Evolutionary conservation across 2,329 filamentous ascomycete species (phyloP).

Genomic region (Calycina herbarum): DNA sequence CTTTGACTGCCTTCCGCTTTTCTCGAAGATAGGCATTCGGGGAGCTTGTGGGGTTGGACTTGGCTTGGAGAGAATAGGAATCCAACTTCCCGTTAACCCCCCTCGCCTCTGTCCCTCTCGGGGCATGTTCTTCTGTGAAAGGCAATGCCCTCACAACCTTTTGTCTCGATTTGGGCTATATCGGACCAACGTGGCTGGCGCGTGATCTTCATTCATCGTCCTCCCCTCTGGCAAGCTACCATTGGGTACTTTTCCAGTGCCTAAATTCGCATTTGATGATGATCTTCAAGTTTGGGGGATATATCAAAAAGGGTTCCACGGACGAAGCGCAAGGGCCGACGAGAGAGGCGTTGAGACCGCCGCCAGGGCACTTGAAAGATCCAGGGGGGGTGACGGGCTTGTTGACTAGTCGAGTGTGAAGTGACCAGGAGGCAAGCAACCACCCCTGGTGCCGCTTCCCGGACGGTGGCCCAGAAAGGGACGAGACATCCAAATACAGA

Average conservation of each 20-base stretch:
- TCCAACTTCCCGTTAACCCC: slow-evolving; percentile 18
- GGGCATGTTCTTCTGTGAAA: slow-evolving; percentile 16
- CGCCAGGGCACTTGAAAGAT: slow-evolving; percentile 8
- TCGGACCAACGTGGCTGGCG: slow-evolving; percentile 34
- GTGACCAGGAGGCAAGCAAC: slow-evolving; percentile 21
- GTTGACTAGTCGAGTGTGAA: background rate
- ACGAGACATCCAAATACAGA: slow-evolving; percentile 25
- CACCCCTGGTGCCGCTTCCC: slow-evolving; percentile 28
- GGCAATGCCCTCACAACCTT: slow-evolving; percentile 22
- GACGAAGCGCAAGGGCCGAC: slow-evolving; percentile 15
- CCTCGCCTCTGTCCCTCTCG: slow-evolving; percentile 19
- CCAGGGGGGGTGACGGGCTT: background rate
- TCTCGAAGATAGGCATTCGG: slow-evolving; percentile 22
- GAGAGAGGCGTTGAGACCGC: slow-evolving; percentile 15
- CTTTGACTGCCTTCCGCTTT: slow-evolving; percentile 34
- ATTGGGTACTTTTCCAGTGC: slow-evolving; percentile 22
- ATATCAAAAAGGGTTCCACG: slow-evolving; percentile 34
- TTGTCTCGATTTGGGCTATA: slow-evolving; percentile 16
- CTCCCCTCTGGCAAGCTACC: slow-evolving; percentile 12
- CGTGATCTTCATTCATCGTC: slow-evolving; percentile 34
- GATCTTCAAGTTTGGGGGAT: slow-evolving; percentile 30
- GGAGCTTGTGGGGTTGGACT: slow-evolving; percentile 6
- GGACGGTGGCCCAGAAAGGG: slow-evolving; percentile 27
- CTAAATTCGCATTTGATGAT: slow-evolving; percentile 34
- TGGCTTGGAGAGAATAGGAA: slow-evolving; percentile 16